Percentiles rank a stretch among this genome's conserved stretches.
phyloP scores from a whole-genome alignment of 139 green algal genomes.

The Chlorella sp. region DNA sequence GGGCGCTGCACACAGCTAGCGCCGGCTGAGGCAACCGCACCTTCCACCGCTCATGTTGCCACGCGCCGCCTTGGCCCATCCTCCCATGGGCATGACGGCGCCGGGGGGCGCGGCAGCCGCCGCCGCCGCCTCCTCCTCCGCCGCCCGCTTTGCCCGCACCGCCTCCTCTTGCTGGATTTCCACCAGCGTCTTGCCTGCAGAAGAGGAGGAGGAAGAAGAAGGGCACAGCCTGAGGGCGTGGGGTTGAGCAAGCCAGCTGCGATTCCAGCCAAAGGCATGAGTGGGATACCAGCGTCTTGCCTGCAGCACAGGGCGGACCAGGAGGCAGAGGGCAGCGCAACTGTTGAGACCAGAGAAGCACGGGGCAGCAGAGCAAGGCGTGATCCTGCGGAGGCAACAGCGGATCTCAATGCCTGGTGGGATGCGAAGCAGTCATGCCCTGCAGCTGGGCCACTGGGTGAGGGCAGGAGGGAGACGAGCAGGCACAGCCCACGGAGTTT shows the following conservation, averaged over 20 bases:
- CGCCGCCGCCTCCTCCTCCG: slow-evolving; percentile 41
- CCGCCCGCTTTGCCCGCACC: slow-evolving; percentile 38
- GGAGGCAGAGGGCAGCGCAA: too few relatives aligned
- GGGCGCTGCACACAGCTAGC: slow-evolving; percentile 41
- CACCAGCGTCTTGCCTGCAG: slow-evolving; percentile 63
- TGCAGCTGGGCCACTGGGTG: too few relatives aligned
- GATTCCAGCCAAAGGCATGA: too few relatives aligned
- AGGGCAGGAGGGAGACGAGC: too few relatives aligned
- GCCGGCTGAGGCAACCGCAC: background rate
- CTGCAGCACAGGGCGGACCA: background rate
- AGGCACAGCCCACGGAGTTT: too few relatives aligned
- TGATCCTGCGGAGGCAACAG: too few relatives aligned
- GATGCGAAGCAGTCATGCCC: too few relatives aligned
- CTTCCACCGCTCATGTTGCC: background rate
- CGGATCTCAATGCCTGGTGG: too few relatives aligned
- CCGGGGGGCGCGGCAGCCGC: slow-evolving; percentile 32
- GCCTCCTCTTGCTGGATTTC: slow-evolving; percentile 88
- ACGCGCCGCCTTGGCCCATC: slow-evolving; percentile 59
- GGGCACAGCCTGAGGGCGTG: too few relatives aligned
- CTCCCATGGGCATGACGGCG: background rate
- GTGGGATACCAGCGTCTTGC: background rate
- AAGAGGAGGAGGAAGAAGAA: background rate
- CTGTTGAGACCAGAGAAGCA: too few relatives aligned
- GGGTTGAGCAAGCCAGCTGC: background rate
- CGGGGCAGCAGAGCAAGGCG: too few relatives aligned